Evolutionary conservation across 805 yeast species (phyloP), one percentile per base, ranked within the genome.

Genomic region (Wickerhamiella azyma): DNA sequence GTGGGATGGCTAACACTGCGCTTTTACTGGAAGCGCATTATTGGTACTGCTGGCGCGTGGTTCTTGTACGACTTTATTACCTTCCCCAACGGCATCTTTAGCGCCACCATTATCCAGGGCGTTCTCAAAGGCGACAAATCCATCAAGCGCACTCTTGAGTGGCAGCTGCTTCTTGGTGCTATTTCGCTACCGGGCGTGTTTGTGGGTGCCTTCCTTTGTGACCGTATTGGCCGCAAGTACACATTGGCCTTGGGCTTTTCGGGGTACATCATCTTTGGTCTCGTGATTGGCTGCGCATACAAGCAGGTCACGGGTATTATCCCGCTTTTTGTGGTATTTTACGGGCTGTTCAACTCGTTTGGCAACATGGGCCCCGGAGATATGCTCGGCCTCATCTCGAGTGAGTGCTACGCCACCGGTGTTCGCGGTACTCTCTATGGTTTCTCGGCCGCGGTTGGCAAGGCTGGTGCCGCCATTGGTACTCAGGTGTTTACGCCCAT

Each of bases 381-480:
- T 58, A 75, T 74, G 70, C 65, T 81, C 69, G 89, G 89, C 10
- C 68, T 83, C 47, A 64, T 69, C 1, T 69, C 80, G 9, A 72
- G 82, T 21, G 89, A 82, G 61, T 69, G 75, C 5, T 82, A 70
- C 55, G 86, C 92, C 16, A 79, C 88, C 7, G 81, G 84, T 11
- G 76, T 82, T 37, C 70, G 92, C 61, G 89, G 88, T 33, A 78
- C 85, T 0, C 67, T 74, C 42, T 82, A 82, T 55, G 89, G 89
- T 33, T 53, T 82, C 18, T 71, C 81, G 40, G 92, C 92, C 33
- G 92, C 88, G 2, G 66, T 80, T 41, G 92, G 92, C 48, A 82
- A 82, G 61, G 81, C 79, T 21, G 94, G 92, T 47, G 92, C 89
- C n/a, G 86, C 80, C 18, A 77, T 80, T 17, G 92, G 92, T 26